phyloP scores from a whole-genome alignment of 306 rosid genomes.

The Lathyrus oleraceus region DNA sequence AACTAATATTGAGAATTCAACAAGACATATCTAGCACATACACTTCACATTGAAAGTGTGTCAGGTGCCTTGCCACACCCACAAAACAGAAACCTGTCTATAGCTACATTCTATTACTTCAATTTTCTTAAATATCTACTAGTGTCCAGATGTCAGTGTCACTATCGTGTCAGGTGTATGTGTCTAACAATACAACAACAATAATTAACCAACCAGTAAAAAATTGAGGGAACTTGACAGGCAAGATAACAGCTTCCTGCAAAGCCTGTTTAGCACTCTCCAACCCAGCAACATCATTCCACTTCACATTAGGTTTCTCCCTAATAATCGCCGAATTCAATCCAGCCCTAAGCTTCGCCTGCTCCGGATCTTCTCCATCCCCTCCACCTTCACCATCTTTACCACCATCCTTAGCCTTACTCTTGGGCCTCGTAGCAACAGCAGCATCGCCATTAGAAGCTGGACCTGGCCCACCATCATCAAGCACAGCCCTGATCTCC shows the following conservation, averaged over 20 bases:
- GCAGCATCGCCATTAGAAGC: conserved; percentile 94
- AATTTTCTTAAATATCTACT: not conserved
- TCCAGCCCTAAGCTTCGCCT: conserved; percentile 83
- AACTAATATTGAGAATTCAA: not conserved
- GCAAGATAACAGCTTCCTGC: conserved; percentile 97
- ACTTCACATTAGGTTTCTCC: conserved; percentile 92
- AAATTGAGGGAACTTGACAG: conserved; percentile 95
- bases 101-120: not conserved
- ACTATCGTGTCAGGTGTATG: not conserved
- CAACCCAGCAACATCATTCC: conserved; percentile 97
- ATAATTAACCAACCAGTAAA: conserved; percentile 63
- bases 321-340: conserved; percentile 86
- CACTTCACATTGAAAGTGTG: not conserved
- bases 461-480: conserved; percentile 86
- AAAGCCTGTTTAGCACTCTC: conserved; percentile 96
- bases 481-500: conserved; percentile 91
- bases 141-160: not conserved
- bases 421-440: conserved; percentile 80
- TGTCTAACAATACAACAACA: too few species aligned
- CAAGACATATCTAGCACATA: not conserved
- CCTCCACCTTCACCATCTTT: conserved; percentile 62
- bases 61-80: not conserved
- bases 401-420: conserved; percentile 81
- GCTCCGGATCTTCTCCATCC: conserved; percentile 93
- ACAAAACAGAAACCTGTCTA: not conserved